Base-by-base conservation (phyloP, 179 eudicot genomes). In the Pouteria campechiana region DNA sequence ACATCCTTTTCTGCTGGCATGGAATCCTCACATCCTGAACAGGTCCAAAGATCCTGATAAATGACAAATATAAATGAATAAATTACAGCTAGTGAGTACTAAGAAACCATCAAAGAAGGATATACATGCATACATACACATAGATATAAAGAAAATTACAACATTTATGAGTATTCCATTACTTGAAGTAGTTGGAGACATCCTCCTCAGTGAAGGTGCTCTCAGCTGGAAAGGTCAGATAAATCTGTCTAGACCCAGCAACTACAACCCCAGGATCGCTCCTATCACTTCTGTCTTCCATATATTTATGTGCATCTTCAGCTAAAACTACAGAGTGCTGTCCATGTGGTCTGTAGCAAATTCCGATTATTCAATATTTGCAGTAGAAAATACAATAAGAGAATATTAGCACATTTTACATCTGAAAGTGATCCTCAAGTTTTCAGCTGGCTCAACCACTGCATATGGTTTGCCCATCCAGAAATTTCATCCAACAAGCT, bases 21-120 rank as follows among this genome's bases (percentile, higher is more conserved):
- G 88, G 88, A 39, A 79, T 73, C 44, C 88, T 64, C 11, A 79
- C 88, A 44, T 79, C 84, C 35, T 73, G 70, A 17, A 79, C 88
- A 0, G 32, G 41, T 17, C 88, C 88, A 41, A 63, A 76, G 16
- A 57, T 24, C 57, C 88, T 79, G 48, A 21, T 48, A 15, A 22
- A n/a, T 8, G 18, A 19, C 36, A 18, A 8, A 35, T 1, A 27
- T 54, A 25, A 25, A 41, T 39, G 6, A 32, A 44, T 3, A 16
- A 3, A 37, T 12, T 6, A 31, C 34, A 11, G 18, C 17, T 3
- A 23, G 35, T 23, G 28, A 9, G 23, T 12, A 11, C 4, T 11
- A 54, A 12, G 41, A 7, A 37, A 28, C 16, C 19, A 25, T 12
- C 17, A 14, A 0, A 31, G 7, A 32, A 31, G 19, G 41, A n/a